Evolutionary conservation across 768 basidiomycete species (phyloP).

Genomic region (Hydnomerulius pinastri): DNA sequence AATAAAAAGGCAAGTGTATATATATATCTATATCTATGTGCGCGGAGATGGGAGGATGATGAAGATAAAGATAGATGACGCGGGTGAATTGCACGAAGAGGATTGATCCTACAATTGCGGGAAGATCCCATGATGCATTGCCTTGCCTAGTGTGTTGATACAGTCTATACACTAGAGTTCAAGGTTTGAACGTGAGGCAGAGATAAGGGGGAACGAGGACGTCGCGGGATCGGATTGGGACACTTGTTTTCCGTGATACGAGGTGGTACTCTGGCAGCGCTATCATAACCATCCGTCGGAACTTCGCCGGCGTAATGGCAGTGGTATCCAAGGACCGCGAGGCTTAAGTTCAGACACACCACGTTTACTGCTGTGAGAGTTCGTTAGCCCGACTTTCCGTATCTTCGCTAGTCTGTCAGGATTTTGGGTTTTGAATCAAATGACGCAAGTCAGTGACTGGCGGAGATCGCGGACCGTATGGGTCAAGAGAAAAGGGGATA

Average conservation of each 20-base stretch:
- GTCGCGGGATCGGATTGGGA: slow-evolving; percentile 1
- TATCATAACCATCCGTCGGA: slow-evolving; percentile 43
- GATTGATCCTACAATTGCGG: slow-evolving; percentile 16
- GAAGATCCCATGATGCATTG: neutral
- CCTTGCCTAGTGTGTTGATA: neutral
- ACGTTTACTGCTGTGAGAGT: slow-evolving; percentile 20
- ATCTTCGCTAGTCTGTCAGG: slow-evolving; percentile 43
- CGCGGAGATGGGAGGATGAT: slow-evolving; percentile 14
- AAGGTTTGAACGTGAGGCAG: neutral
- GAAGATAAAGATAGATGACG: slow-evolving; percentile 7
- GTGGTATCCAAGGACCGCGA: slow-evolving; percentile 36
- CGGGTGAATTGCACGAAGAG: slow-evolving; percentile 4
- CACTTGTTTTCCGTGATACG: slow-evolving; percentile 2
- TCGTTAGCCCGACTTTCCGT: slow-evolving; percentile 46
- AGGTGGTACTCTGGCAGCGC: slow-evolving; percentile 1
- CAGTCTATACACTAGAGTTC: neutral
- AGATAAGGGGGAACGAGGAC: slow-evolving; percentile 7
- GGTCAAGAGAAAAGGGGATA: slow-evolving; percentile 11
- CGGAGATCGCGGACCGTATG: slow-evolving; percentile 10
- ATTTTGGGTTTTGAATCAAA: slow-evolving; percentile 5
- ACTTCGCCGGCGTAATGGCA: slow-evolving; percentile 41
- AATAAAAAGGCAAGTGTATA: slow-evolving; percentile 3
- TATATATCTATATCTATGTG: slow-evolving; percentile 14
- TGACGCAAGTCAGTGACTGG: neutral
- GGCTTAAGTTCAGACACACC: slow-evolving; percentile 12